Base-by-base conservation (phyloP, 2,329 filamentous ascomycete genomes). In the Aspergillus unguis region DNA sequence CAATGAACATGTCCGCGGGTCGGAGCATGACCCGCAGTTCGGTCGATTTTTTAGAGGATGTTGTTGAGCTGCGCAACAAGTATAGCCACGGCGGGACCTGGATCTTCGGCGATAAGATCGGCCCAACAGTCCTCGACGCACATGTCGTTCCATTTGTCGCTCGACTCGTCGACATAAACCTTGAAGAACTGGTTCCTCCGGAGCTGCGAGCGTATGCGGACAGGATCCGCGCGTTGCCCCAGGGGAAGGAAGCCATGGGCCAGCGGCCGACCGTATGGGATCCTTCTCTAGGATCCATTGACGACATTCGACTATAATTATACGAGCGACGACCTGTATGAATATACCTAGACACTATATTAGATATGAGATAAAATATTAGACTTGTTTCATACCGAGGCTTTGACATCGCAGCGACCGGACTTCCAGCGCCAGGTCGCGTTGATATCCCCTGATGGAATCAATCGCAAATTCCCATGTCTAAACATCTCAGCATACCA, bases 231-330 rank as follows among this genome's bases (percentile, higher is more conserved):
- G 28, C 6, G 3, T 36, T 53, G 25, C 50, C 54, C 17, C 43
- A 40, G 25, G 53, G 54, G 47, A 25, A 48, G 5, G 29, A 53
- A 11, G 54, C 44, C 9, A 53, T 45, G 46, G 43, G 29, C 23
- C 46, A 52, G n/a, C 33, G 47, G 26, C 54, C 54, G 17, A 56
- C 54, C 6, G 50, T 53, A 6, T 56, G 54, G 54, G 47, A 53
- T 28, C 26, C 50, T 7, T 48, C 40, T 2, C 25, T 56, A 5
- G 54, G 51, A 4, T 40, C 54, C 5, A 31, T 53, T 32, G 50
- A 56, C 26, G 42, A 51, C 23, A 40, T 56, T 25, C 40, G 42
- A 44, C 36, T 47, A 50, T 44, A 32, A 37, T 48, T 51, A 52
- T 45, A 36, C 51, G 38, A 54, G 44, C 9, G 3, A 44, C 32